phyloP scores from a whole-genome alignment of 441 rosid species.

The Arabidopsis hybrid region DNA sequence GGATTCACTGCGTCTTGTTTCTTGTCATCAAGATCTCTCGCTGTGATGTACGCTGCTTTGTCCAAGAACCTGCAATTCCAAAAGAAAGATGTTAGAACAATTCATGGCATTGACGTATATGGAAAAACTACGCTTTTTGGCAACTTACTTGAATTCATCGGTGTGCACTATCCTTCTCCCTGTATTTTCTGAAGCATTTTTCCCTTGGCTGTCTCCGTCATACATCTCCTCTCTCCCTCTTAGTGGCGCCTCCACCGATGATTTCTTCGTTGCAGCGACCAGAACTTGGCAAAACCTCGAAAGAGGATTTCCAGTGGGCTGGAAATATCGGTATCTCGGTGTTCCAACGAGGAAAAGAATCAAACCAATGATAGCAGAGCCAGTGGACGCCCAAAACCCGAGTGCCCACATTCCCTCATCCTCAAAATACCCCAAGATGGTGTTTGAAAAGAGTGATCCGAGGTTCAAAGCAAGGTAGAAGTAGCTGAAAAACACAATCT shows the following conservation, averaged over 20 bases:
- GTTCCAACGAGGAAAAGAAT: slow-evolving; percentile 78
- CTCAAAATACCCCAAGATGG: slow-evolving; percentile 86
- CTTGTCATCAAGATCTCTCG: slow-evolving; percentile 73
- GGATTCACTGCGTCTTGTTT: slow-evolving; percentile 58
- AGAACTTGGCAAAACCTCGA: slow-evolving; percentile 84
- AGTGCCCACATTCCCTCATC: slow-evolving; percentile 93
- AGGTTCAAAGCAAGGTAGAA: slow-evolving; percentile 91
- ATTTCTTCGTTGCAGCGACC: slow-evolving; percentile 78
- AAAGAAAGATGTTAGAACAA: slow-evolving; percentile 29
- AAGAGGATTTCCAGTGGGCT: slow-evolving; percentile 87
- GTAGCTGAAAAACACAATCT: slow-evolving; percentile 92
- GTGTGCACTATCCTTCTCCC: slow-evolving; percentile 49
- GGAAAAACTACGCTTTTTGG: neutral
- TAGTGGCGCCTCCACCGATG: slow-evolving; percentile 50
- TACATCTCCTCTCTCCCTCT: slow-evolving; percentile 46
- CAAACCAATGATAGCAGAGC: slow-evolving; percentile 78
- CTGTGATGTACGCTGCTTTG: slow-evolving; percentile 78
- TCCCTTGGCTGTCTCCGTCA: slow-evolving; percentile 37
- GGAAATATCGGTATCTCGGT: slow-evolving; percentile 76
- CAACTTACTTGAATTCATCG: slow-evolving; percentile 46
- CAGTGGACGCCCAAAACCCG: slow-evolving; percentile 90
- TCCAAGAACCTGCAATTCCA: slow-evolving; percentile 76
- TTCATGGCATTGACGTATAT: neutral
- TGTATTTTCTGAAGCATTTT: slow-evolving; percentile 31
- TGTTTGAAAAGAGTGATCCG: slow-evolving; percentile 95